Conservation (phyloP, 495 filamentous ascomycete species). For the Penicillium roqueforti region DNA sequence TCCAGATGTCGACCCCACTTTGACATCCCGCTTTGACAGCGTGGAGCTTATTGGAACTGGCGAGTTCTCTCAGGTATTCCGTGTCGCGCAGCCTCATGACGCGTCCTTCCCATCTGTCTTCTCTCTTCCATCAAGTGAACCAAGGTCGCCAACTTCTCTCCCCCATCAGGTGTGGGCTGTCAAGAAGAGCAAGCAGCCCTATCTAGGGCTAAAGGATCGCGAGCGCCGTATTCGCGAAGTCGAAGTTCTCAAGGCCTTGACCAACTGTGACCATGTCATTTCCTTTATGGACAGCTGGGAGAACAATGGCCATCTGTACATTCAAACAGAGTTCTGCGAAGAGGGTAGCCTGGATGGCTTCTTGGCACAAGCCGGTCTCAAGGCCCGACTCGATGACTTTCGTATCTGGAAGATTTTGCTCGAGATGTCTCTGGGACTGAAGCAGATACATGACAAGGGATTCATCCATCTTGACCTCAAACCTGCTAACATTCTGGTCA, state of each 20-base stretch:
- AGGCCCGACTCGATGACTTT: conserved; percentile 90
- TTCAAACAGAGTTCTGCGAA: conserved; percentile 94
- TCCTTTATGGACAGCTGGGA: conserved; percentile 84
- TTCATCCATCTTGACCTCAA: conserved; percentile 95
- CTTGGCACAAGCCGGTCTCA: conserved; percentile 68
- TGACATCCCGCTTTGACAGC: conserved; percentile 69
- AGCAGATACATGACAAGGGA: conserved; percentile 79
- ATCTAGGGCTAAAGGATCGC: conserved; percentile 68
- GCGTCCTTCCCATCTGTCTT: conserved; percentile 43
- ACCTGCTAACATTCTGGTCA: conserved; percentile 89
- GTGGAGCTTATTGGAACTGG: conserved; percentile 76
- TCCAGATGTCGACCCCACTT: conserved; percentile 63
- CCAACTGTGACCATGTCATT: conserved; percentile 74
- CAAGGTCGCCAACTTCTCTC: conserved; percentile 39
- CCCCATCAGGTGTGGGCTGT: conserved; percentile 73
- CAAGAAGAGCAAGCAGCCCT: conserved; percentile 84
- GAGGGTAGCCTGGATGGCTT: conserved; percentile 86
- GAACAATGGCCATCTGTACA: conserved; percentile 74
- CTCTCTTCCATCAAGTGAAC: conserved; percentile 32
- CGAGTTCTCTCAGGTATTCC: conserved; percentile 90
- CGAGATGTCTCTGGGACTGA: conserved; percentile 74
- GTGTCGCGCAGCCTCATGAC: conserved; percentile 56
- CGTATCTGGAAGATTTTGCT: conserved; percentile 96
- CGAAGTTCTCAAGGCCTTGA: conserved; percentile 63
- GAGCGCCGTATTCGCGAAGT: conserved; percentile 78